These are phyloP conservation scores for Candida adriatica DNA, from an alignment of 805 yeast species.

Conservation along the genomic window DNA sequence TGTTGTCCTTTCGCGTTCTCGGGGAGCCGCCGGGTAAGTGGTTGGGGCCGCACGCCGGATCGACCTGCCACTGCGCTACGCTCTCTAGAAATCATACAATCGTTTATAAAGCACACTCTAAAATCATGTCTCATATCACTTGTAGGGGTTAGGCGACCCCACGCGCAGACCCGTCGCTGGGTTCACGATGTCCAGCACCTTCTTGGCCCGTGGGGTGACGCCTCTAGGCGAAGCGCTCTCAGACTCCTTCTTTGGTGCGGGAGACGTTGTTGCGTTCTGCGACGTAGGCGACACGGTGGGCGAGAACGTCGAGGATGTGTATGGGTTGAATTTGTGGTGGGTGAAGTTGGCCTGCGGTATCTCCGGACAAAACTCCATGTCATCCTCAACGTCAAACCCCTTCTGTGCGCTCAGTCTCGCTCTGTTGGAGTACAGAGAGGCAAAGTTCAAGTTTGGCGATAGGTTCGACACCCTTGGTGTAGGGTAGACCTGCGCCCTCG, in stretches of 20 bases:
- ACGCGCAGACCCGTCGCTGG: constrained; percentile 55
- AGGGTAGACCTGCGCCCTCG: constrained; percentile 14
- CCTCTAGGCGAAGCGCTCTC: constrained; percentile 30
- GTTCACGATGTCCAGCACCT: constrained; percentile 55
- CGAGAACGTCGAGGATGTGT: constrained; percentile 56
- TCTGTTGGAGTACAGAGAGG: constrained; percentile 38
- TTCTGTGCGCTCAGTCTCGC: constrained; percentile 52
- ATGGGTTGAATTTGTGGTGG: constrained; percentile 56
- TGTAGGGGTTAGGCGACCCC: constrained; percentile 38
- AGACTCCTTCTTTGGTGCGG: constrained; percentile 16
- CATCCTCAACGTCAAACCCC: constrained; percentile 58
- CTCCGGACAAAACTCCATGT: constrained; percentile 57
- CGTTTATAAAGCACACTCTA: too few species aligned
- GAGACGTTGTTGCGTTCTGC: constrained; percentile 20
- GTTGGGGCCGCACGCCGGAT: too few species aligned
- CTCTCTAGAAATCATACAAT: too few species aligned
- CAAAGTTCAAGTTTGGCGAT: constrained; percentile 21
- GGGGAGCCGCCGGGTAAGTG: too few species aligned
- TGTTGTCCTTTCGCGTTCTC: too few species aligned
- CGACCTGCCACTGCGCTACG: too few species aligned
- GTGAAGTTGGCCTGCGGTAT: constrained; percentile 16
- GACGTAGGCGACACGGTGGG: constrained; percentile 39
- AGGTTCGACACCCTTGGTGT: constrained; percentile 14
- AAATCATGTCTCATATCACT: constrained; percentile 11
- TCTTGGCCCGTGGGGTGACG: constrained; percentile 51